Evolutionary conservation across 257 asterid species (phyloP).

Genomic region (Petunia secreta): DNA sequence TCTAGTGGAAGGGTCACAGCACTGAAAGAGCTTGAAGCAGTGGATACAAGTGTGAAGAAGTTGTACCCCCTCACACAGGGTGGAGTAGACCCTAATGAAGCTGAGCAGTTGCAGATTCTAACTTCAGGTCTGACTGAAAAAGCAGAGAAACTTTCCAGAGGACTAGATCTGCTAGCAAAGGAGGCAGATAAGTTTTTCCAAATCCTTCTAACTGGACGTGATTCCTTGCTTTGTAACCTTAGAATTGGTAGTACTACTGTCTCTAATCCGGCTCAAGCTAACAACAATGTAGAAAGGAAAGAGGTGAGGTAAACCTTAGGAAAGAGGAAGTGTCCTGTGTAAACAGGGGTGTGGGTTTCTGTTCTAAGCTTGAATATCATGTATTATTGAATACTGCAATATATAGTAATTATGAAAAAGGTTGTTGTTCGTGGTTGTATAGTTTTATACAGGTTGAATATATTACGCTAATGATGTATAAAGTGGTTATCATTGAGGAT

Average conservation of each 20-base stretch:
- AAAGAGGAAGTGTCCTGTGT: constrained; percentile 30
- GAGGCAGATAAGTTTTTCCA: constrained; percentile 78
- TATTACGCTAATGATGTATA: not conserved
- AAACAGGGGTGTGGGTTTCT: constrained; percentile 24
- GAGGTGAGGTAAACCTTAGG: constrained; percentile 48
- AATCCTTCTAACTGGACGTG: constrained; percentile 73
- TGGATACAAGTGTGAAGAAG: constrained; percentile 63
- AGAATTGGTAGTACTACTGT: constrained; percentile 50
- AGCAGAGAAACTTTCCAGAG: constrained; percentile 56
- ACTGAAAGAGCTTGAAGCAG: constrained; percentile 73
- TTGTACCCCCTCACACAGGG: constrained; percentile 55
- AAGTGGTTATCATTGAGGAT: not conserved
- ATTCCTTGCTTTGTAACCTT: constrained; percentile 78
- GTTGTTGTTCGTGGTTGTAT: not conserved
- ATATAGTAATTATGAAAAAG: constrained; percentile 15
- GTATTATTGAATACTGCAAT: constrained; percentile 7
- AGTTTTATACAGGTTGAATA: not conserved
- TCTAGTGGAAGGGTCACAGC: constrained; percentile 48
- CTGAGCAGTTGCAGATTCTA: constrained; percentile 37
- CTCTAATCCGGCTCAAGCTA: constrained; percentile 31
- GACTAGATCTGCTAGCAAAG: constrained; percentile 69
- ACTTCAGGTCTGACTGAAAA: constrained; percentile 47
- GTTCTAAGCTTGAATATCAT: constrained; percentile 28
- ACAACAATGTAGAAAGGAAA: constrained; percentile 43
- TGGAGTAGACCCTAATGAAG: constrained; percentile 50